A percentile compares a stretch with the other conserved stretches of the same genome.
Conservation (phyloP, 306 rosid genomes). For the Trifolium dubium region DNA sequence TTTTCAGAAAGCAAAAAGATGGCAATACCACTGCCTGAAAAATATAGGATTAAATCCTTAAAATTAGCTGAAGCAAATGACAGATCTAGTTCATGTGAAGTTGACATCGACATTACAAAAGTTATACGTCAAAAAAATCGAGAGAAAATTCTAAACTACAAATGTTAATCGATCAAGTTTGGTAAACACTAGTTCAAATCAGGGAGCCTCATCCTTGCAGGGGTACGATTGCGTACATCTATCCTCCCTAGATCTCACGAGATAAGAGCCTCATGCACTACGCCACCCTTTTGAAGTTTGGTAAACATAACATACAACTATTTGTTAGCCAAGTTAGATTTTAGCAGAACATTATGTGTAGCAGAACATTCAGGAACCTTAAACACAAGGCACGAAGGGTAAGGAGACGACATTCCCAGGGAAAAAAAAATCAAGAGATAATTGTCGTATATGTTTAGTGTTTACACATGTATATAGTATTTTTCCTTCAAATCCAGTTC, state of each 20-base stretch:
- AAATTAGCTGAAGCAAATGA: not conserved
- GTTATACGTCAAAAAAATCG: not conserved
- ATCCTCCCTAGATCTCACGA: too few relatives aligned
- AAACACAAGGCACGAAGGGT: not conserved
- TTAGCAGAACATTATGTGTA: not conserved
- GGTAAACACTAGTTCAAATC: not conserved
- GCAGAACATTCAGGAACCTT: constrained; percentile 17
- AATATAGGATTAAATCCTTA: constrained; percentile 14
- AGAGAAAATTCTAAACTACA: not conserved
- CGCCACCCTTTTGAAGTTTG: too few relatives aligned
- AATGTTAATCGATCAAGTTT: not conserved
- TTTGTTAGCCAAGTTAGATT: not conserved
- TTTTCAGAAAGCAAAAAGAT: constrained; percentile 67
- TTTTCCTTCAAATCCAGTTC: not conserved
- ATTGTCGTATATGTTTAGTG: not conserved
- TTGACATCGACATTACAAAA: not conserved
- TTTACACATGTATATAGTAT: not conserved
- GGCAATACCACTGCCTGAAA: constrained; percentile 71
- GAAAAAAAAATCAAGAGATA: not conserved
- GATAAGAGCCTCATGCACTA: too few relatives aligned
- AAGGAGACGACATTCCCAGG: not conserved
- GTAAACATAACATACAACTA: not conserved
- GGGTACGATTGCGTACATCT: too few relatives aligned
- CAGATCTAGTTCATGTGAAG: not conserved
- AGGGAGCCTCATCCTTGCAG: too few relatives aligned